These are phyloP conservation scores for Sclerotinia subarctica DNA, from an alignment of 2,329 filamentous ascomycete genomes.

Conservation along the genomic window DNA sequence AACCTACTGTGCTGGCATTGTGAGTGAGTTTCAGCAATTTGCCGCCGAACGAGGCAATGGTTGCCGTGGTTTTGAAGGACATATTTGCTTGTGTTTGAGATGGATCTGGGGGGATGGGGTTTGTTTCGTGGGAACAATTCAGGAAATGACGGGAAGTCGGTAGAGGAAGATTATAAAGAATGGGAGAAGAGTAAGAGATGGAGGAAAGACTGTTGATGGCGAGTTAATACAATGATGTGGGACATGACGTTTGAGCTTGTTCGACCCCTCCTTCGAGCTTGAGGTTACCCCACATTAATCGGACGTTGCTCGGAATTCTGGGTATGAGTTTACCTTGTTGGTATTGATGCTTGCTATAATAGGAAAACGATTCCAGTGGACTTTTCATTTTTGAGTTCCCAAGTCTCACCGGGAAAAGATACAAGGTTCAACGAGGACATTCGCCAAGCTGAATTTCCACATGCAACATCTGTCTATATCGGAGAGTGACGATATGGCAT, in stretches of 20 bases:
- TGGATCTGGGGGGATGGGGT: no score
- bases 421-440: neutral
- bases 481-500: neutral
- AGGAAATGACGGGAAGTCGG: no score
- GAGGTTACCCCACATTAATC: slow-evolving; percentile 18
- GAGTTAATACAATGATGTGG: slow-evolving; percentile 11
- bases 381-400: neutral
- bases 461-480: neutral
- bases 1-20: slow-evolving; percentile 72
- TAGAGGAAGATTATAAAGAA: neutral
- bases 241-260: slow-evolving; percentile 32
- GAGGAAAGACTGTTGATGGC: neutral
- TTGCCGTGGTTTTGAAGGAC: slow-evolving; percentile 85
- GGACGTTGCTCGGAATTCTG: slow-evolving; percentile 16
- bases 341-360: slow-evolving; percentile 1
- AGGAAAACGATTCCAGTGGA: slow-evolving; percentile 7
- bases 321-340: neutral
- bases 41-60: slow-evolving; percentile 88
- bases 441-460: neutral
- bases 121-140: neutral
- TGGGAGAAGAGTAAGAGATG: neutral
- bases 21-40: slow-evolving; percentile 93
- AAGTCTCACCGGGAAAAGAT: neutral
- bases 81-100: slow-evolving; percentile 46
- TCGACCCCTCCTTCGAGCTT: slow-evolving; percentile 29